A percentile compares a stretch with the other conserved stretches of the same genome.
phyloP scores from a whole-genome alignment of 169 alveolate genomes.

The Eimeria praecox region DNA sequence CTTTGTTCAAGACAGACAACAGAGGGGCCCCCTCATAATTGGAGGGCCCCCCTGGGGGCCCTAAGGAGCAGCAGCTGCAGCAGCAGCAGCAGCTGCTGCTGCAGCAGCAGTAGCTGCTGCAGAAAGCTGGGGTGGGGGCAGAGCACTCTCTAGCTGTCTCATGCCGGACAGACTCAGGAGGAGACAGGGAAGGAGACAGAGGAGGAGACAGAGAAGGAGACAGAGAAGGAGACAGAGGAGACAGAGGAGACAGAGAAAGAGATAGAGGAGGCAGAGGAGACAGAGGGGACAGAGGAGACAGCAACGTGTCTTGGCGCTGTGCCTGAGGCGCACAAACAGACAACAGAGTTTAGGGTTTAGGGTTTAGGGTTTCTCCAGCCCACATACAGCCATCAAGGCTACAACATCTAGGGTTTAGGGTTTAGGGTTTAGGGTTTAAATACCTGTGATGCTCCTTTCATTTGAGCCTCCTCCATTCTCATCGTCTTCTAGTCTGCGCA shows the following conservation, averaged over 20 bases:
- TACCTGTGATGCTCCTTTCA: no score
- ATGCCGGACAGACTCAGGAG: background rate
- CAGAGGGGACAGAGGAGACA: background rate
- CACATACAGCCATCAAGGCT: no score
- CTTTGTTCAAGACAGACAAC: background rate
- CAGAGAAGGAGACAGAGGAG: background rate
- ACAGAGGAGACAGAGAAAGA: background rate
- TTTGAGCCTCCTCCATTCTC: no score
- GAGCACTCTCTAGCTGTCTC: background rate
- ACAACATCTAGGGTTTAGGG: slow-evolving; percentile 69
- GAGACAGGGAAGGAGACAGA: background rate
- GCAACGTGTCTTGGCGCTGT: background rate
- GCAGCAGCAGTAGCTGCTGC: slow-evolving; percentile 13
- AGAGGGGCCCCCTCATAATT: background rate
- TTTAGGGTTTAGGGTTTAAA: slow-evolving; percentile 31
- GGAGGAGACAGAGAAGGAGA: no score
- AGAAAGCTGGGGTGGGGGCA: background rate
- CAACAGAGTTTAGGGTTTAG: slow-evolving; percentile 4
- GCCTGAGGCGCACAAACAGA: slow-evolving; percentile 2
- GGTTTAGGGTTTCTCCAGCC: slow-evolving; percentile 53
- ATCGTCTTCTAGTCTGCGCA: no score
- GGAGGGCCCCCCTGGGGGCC: background rate
- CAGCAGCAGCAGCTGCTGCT: slow-evolving; percentile 39
- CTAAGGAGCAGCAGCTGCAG: slow-evolving; percentile 1
- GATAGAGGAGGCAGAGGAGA: background rate